phyloP scores from a whole-genome alignment of 2,329 filamentous ascomycete species.

The Ophiostoma angusticollis region DNA sequence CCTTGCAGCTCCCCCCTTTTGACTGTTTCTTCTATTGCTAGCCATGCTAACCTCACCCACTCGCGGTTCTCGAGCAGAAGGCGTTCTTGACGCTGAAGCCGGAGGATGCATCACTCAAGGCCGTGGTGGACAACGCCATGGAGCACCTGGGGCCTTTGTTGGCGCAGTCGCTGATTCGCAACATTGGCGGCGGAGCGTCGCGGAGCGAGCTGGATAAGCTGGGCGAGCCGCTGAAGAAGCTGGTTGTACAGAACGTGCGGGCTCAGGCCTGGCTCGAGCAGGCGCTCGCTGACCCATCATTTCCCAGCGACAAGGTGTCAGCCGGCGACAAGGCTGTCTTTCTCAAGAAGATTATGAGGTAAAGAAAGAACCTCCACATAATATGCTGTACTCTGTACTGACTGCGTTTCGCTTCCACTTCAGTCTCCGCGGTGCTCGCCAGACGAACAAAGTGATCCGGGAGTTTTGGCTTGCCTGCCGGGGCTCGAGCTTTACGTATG shows the following conservation, averaged over 20 bases:
- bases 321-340: slow-evolving; percentile 49
- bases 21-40: background rate
- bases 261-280: slow-evolving; percentile 50
- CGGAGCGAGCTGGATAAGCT: slow-evolving; percentile 62
- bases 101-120: slow-evolving; percentile 28
- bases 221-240: slow-evolving; percentile 56
- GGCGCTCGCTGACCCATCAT: slow-evolving; percentile 41
- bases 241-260: slow-evolving; percentile 42
- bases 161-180: slow-evolving; percentile 46
- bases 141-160: slow-evolving; percentile 48
- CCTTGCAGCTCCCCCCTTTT: background rate
- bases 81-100: slow-evolving; percentile 38
- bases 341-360: slow-evolving; percentile 53
- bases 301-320: slow-evolving; percentile 47
- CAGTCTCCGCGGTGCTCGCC: slow-evolving; percentile 49
- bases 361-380: slow-evolving; percentile 8
- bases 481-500: slow-evolving; percentile 48
- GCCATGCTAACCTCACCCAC: background rate
- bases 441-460: slow-evolving; percentile 53
- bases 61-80: slow-evolving; percentile 29
- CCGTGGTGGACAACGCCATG: slow-evolving; percentile 36
- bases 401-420: background rate
- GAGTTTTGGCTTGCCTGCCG: slow-evolving; percentile 63
- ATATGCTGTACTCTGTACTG: too few relatives aligned
- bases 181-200: slow-evolving; percentile 54